Conservation (phyloP, 805 yeast genomes). For the Candida andamanensis region DNA sequence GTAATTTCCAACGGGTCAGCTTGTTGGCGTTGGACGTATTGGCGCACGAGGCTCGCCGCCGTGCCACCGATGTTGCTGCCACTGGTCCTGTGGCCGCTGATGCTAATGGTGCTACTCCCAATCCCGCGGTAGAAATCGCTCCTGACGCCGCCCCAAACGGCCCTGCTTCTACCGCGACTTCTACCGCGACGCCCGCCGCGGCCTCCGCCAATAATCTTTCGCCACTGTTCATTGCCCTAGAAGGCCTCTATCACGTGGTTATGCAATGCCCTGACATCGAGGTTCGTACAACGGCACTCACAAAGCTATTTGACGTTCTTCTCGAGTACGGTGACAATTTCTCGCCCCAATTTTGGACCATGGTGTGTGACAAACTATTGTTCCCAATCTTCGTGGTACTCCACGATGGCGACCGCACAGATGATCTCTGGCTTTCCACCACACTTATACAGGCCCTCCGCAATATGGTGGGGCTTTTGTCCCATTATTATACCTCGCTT, state of each 20-base stretch:
- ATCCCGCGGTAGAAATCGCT: conserved; percentile 12
- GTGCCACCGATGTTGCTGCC: conserved; percentile 49
- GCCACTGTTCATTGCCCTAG: conserved; percentile 72
- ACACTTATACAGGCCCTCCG: conserved; percentile 93
- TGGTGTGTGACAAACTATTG: conserved; percentile 67
- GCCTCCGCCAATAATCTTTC: no score
- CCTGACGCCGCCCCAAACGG: no score
- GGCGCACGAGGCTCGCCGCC: conserved; percentile 52
- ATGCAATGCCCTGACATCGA: conserved; percentile 94
- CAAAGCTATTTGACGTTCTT: conserved; percentile 73
- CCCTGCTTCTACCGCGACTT: no score
- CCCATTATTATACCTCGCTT: conserved; percentile 75
- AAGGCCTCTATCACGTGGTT: conserved; percentile 80
- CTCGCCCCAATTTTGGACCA: conserved; percentile 74
- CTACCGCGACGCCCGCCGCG: conserved; percentile 24
- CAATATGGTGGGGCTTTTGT: conserved; percentile 76
- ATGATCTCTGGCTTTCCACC: conserved; percentile 91
- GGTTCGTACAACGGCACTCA: conserved; percentile 84
- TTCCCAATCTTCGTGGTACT: conserved; percentile 89
- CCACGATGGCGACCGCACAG: conserved; percentile 63
- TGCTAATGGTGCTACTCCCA: conserved; percentile 18
- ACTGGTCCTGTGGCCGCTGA: conserved; percentile 53
- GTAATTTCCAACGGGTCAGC: conserved; percentile 72
- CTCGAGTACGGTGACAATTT: conserved; percentile 77
- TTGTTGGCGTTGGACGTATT: conserved; percentile 76